Conservation (phyloP, 257 asterid genomes). For the Craterostigma plantagineum region DNA sequence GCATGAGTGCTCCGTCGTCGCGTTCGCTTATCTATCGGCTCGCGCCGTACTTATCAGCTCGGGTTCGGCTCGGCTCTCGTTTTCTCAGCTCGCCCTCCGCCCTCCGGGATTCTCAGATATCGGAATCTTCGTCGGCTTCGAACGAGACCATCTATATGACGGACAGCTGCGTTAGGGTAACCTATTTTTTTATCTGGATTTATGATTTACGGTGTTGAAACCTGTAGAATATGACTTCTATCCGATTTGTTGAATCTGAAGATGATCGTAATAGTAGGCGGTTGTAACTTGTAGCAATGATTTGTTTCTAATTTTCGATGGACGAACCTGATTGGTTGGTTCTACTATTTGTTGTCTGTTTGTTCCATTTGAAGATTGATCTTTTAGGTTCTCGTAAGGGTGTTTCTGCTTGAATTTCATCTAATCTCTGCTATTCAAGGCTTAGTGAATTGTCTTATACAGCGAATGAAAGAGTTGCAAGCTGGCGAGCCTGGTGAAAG, state of each 20-base stretch:
- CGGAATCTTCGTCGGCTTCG: constrained; percentile 32
- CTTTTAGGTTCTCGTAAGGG: background rate
- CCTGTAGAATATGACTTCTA: background rate
- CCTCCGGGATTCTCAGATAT: constrained; percentile 17
- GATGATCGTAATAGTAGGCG: too few relatives aligned
- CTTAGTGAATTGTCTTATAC: constrained; percentile 3
- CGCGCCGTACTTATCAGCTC: constrained; percentile 30
- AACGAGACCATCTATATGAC: constrained; percentile 33
- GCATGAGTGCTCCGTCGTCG: constrained; percentile 10
- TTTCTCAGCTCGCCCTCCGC: constrained; percentile 42
- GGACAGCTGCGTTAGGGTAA: constrained; percentile 66
- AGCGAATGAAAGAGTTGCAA: constrained; percentile 87
- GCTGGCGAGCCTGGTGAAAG: constrained; percentile 38
- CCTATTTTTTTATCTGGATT: background rate
- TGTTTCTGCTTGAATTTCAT: background rate
- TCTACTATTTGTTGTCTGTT: too few relatives aligned
- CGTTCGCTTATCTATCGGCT: constrained; percentile 37
- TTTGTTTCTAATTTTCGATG: too few relatives aligned
- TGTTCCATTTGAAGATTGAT: background rate
- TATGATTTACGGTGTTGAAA: background rate
- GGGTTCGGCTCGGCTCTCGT: constrained; percentile 53
- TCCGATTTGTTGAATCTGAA: too few relatives aligned
- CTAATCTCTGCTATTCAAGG: constrained; percentile 5
- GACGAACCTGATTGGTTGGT: too few relatives aligned
- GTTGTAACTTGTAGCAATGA: too few relatives aligned